Evolutionary conservation across 2,329 filamentous ascomycete genomes (phyloP).

Genomic region (Hymenoscyphus linearis): DNA sequence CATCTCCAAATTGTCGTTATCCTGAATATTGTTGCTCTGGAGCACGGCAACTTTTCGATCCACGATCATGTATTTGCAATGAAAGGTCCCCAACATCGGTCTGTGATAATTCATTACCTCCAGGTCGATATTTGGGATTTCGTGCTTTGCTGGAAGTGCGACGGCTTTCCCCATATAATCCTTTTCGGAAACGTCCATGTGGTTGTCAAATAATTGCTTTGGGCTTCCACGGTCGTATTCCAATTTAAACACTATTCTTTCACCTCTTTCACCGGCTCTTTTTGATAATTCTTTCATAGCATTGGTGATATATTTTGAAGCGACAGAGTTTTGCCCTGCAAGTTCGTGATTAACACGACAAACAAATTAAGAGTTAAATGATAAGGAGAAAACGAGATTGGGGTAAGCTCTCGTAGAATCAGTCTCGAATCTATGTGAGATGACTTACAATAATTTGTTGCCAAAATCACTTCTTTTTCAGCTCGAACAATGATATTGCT

Average conservation of each 20-base stretch:
- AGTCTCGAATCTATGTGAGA: neutral
- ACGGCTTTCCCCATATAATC: conserved; percentile 55
- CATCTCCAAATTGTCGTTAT: conserved; percentile 80
- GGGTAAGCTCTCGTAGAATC: neutral
- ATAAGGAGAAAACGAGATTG: neutral
- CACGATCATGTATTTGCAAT: conserved; percentile 72
- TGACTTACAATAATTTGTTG: conserved; percentile 55
- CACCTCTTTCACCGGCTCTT: conserved; percentile 52
- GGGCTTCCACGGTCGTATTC: conserved; percentile 68
- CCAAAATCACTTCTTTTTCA: conserved; percentile 66
- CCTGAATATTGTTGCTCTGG: conserved; percentile 74
- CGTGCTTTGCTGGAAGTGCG: conserved; percentile 53
- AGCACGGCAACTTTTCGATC: conserved; percentile 66
- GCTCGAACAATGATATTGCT: conserved; percentile 71
- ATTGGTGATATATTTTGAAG: conserved; percentile 61
- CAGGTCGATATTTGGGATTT: conserved; percentile 67
- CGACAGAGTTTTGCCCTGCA: conserved; percentile 61
- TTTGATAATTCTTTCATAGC: conserved; percentile 64
- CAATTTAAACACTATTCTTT: conserved; percentile 62
- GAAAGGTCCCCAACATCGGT: conserved; percentile 67
- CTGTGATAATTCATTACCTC: conserved; percentile 70
- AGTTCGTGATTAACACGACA: neutral
- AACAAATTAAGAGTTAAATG: neutral
- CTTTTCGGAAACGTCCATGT: conserved; percentile 52
- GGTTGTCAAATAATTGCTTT: conserved; percentile 61